Percentiles rank a stretch among this genome's conserved stretches.
Conservation (phyloP, 441 rosid genomes). For the Gossypium trilobum region DNA sequence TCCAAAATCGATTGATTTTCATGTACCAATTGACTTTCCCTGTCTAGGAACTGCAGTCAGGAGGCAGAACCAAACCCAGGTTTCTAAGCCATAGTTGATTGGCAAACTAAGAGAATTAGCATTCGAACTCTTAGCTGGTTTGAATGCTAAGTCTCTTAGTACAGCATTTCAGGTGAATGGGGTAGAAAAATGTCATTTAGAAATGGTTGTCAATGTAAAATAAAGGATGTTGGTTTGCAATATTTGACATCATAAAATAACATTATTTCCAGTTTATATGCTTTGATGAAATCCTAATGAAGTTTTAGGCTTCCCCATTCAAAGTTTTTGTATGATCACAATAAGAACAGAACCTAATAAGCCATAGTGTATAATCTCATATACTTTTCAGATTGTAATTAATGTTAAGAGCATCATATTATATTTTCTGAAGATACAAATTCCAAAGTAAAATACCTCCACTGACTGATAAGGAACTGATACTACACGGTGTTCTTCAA, state of each 20-base stretch:
- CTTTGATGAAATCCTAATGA: not conserved
- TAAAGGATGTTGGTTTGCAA: not conserved
- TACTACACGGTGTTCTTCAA: constrained; percentile 69
- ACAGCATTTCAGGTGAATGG: not conserved
- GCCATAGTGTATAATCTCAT: not conserved
- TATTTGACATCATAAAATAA: not conserved
- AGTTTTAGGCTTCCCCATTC: constrained; percentile 1
- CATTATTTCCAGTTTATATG: not conserved
- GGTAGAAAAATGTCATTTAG: not conserved
- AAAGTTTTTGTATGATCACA: not conserved
- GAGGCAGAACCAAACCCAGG: not conserved
- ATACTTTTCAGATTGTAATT: not conserved
- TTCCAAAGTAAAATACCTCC: constrained; percentile 40
- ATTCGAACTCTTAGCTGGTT: not conserved
- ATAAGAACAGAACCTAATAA: not conserved
- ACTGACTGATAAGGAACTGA: constrained; percentile 68
- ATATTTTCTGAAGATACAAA: not conserved
- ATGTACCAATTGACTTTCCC: not conserved
- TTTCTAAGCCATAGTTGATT: not conserved
- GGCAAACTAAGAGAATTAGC: constrained; percentile 6
- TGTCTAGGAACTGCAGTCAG: not conserved
- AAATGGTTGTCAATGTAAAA: not conserved
- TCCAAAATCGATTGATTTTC: not conserved
- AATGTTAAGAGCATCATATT: constrained; percentile 1
- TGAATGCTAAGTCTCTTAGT: not conserved